These are phyloP conservation scores for Cercophora newfieldiana DNA, from an alignment of 495 filamentous ascomycete species.

Conservation along the genomic window DNA sequence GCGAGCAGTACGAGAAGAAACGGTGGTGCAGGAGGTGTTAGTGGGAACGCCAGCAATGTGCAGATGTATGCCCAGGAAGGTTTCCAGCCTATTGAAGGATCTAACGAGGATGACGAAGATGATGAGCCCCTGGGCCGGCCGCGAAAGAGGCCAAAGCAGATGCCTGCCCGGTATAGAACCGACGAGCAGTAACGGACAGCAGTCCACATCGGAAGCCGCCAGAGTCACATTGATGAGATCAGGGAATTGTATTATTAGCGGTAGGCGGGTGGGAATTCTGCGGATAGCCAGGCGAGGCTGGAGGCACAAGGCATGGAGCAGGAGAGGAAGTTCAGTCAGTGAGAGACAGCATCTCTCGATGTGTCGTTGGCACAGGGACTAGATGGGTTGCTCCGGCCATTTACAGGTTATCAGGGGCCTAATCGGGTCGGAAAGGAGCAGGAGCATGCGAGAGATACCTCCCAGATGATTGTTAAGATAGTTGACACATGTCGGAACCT, in stretches of 20 bases:
- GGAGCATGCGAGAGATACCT: background rate
- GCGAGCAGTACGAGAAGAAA: background rate
- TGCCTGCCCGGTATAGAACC: constrained; percentile 28
- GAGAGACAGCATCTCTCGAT: background rate
- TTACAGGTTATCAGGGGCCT: background rate
- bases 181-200: constrained; percentile 14
- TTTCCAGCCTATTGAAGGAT: constrained; percentile 23
- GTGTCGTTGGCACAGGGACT: background rate
- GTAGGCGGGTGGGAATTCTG: background rate
- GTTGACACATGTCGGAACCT: background rate
- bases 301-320: background rate
- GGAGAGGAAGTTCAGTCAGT: background rate
- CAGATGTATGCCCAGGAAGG: constrained; percentile 14
- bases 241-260: background rate
- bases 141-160: constrained; percentile 24
- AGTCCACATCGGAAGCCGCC: background rate
- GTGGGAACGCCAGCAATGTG: background rate
- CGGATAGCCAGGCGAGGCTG: background rate
- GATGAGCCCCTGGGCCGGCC: constrained; percentile 12
- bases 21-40: background rate
- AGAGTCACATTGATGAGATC: too few relatives aligned
- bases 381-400: background rate
- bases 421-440: background rate
- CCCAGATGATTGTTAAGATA: background rate
- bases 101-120: constrained; percentile 21